Base-by-base conservation (phyloP, 1,284 basidiomycete species). In the Fistulinella staudtii region DNA sequence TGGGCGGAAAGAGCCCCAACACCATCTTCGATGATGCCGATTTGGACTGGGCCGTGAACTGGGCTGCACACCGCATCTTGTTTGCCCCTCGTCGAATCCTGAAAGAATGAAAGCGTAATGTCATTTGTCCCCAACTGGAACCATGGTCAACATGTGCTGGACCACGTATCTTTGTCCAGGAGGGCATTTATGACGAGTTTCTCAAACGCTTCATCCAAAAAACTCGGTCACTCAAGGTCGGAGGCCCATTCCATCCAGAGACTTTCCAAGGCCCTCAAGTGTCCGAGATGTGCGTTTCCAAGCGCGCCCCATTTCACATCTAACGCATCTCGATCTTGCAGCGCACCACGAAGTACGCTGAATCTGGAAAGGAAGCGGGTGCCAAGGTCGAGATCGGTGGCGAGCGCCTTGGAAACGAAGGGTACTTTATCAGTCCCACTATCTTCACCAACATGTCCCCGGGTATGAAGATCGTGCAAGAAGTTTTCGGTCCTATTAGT, bases 221-320 rank as follows among this genome's bases (percentile, higher is more conserved):
- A 64, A 73, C 82, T 40, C 68, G 73, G 61, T 57, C 69, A 4
- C 66, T 85, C 62, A 76, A 76, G 56, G 76, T 88, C 49, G 92
- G 90, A 33, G 84, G 93, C 68, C 92, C 93, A 17, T 95, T 96
- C 74, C 67, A 66, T 13, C 57, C 65, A 2, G 76, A 75, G 31
- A 80, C 81, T 30, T 79, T 83, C 69, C 90, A 93, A 62, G 93
- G 93, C 34, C 92, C 93, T n/a, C 90, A 92, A 68, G 85, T 94
- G 45, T 90, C 83, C 3, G 65, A 88, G 71, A 86, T 47, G 82
- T 83, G 71, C 58, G 75, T 54, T 45, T 30, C n/a, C n/a, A 4
- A 10, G 10, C 15, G 8, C 15, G 6, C 8, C 31, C 8, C 17
- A 33, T 7, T 13, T 18, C 17, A 3, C 17, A 2, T 17, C 11